A percentile compares a stretch with the other conserved stretches of the same genome.
Evolutionary conservation across 148 eudicot genomes (phyloP).

Genomic region (Silene conica): DNA sequence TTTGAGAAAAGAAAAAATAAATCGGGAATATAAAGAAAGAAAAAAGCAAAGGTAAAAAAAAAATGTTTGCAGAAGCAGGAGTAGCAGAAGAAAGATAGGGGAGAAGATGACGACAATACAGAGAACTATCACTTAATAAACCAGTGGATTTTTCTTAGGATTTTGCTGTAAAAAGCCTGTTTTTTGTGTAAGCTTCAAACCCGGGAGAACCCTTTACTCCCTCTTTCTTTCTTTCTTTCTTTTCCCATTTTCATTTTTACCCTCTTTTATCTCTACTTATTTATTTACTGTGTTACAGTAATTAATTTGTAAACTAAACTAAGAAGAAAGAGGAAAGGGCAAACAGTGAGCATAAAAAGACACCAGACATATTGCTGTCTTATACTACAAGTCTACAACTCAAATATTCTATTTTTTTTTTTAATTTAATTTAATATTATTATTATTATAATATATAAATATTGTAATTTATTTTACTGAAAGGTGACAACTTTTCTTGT

Average conservation of each 20-base stretch:
- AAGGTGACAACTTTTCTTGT: conserved; percentile 12
- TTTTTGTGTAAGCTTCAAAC: conserved; percentile 52
- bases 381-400: background rate
- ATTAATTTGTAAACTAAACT: background rate
- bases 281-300: no score
- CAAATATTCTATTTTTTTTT: no score
- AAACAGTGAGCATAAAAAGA: conserved; percentile 2
- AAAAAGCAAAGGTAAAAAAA: background rate
- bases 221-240: conserved; percentile 5
- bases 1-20: no score
- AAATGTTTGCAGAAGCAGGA: background rate
- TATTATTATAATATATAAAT: background rate
- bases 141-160: conserved; percentile 46
- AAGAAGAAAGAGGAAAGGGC: conserved; percentile 7
- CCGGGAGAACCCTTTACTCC: conserved; percentile 46
- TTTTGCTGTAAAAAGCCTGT: conserved; percentile 58
- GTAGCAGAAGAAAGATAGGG: background rate
- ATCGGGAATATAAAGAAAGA: no score
- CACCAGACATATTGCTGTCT: background rate
- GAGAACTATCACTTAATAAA: conserved; percentile 21
- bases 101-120: conserved; percentile 28
- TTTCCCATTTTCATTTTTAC: background rate
- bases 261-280: background rate
- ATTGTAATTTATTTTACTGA: background rate
- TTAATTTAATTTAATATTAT: no score